Base-by-base conservation (phyloP, 345 rosid species). In the Eucalyptus globulus region DNA sequence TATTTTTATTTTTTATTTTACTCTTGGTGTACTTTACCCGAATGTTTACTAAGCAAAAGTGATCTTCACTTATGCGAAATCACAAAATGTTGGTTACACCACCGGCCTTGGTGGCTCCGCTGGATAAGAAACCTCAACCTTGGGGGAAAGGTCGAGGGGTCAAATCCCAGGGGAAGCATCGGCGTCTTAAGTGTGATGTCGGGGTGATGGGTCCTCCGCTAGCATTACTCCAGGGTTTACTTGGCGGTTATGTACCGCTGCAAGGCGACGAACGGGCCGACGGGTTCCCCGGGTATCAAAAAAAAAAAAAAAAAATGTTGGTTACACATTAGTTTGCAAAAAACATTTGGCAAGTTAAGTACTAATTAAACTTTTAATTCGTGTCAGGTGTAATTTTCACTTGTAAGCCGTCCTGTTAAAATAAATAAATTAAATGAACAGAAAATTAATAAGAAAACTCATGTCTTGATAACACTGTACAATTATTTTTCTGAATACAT, bases 21-120 rank as follows among this genome's bases (percentile, higher is more conserved):
- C 11, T 53, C 10, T 2, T 0, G 4, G 24, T 53, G 10, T 19
- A 53, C 9, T 53, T 53, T 53, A 53, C 58, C 2, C 11, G 0
- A 53, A 53, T 65, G 34, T 65, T n/a, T 2, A 65, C 72, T 65
- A 29, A 65, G 72, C 72, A 65, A 65, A 65, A 65, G 34, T n/a
- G 17, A 65, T n/a, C 19, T 65, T 14, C 37, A 65, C 72, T 65
- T 7, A n/a, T 19, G 7, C 72, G 4, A 65, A 65, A 65, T n/a
- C 72, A 65, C 19, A 7, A 29, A 29, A 65, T 65, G 19, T 14
- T 65, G 72, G 72, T 29, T 29, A 65, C 2, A 22, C 34, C 37
- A 37, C 4, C 37, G 37, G 37, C 37, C 37, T 37, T 37, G 37
- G 4, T 37, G 37, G 37, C 37, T 34, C 37, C 37, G 37, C 37